Percentiles rank a stretch among this genome's conserved stretches.
phyloP scores from a whole-genome alignment of 345 rosid species.

The Eucalyptus albens region DNA sequence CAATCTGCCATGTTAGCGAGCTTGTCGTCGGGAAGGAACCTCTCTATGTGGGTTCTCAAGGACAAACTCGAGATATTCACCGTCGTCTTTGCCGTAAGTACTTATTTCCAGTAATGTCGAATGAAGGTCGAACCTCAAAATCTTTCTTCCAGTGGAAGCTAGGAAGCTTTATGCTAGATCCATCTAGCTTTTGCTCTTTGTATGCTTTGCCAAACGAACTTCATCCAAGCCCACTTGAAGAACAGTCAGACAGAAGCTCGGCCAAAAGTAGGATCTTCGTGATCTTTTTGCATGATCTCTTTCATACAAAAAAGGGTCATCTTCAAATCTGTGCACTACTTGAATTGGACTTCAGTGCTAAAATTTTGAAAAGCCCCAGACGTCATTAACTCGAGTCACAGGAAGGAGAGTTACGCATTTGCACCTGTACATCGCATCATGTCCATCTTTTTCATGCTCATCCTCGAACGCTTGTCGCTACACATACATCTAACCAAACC shows the following conservation, averaged over 20 bases:
- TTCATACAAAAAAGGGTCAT: background rate
- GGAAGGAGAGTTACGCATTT: background rate
- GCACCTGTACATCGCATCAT: background rate
- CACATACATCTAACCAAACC: background rate
- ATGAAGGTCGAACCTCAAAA: background rate
- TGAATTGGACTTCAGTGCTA: background rate
- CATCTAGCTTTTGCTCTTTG: background rate
- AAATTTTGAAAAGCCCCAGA: background rate
- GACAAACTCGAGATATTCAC: constrained; percentile 28
- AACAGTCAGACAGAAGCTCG: background rate
- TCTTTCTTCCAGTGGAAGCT: background rate
- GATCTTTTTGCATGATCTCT: background rate
- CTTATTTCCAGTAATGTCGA: too few species aligned
- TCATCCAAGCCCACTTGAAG: background rate
- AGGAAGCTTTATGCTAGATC: background rate
- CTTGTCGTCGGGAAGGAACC: constrained; percentile 13
- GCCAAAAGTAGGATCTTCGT: background rate
- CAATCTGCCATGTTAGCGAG: constrained; percentile 33
- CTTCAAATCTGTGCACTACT: background rate
- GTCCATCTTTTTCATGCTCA: background rate
- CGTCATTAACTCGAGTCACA: background rate
- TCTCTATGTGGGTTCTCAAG: constrained; percentile 34
- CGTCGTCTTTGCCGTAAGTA: constrained; percentile 34
- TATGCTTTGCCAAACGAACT: background rate
- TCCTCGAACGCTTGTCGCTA: rapidly evolving